Evolutionary conservation across 2,329 filamentous ascomycete species (phyloP).

Genomic region (Cyclaneusma minus): DNA sequence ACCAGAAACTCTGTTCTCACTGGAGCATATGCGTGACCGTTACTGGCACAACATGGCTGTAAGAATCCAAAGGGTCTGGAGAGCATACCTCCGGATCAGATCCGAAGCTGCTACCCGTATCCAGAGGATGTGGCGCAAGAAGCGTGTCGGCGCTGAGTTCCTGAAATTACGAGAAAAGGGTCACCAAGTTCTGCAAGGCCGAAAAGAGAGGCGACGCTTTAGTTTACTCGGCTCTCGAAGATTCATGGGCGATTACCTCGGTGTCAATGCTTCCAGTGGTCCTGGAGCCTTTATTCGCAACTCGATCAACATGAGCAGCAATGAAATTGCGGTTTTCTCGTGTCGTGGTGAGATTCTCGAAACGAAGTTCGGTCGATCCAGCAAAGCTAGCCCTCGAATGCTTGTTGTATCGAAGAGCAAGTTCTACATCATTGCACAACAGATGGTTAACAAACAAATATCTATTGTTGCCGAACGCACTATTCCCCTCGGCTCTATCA

Average conservation of each 20-base stretch:
- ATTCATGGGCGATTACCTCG: constrained; percentile 91
- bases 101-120: constrained; percentile 87
- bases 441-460: constrained; percentile 65
- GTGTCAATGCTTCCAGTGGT: constrained; percentile 65
- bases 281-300: constrained; percentile 69
- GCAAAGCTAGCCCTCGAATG: constrained; percentile 77
- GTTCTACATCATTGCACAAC: constrained; percentile 79
- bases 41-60: constrained; percentile 99
- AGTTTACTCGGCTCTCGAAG: constrained; percentile 82
- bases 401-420: constrained; percentile 73
- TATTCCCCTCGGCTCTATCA: constrained; percentile 74
- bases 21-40: constrained; percentile 93
- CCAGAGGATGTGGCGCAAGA: constrained; percentile 89
- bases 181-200: constrained; percentile 63
- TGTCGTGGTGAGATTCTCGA: constrained; percentile 82
- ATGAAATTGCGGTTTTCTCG: constrained; percentile 73
- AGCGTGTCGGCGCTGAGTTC: constrained; percentile 79
- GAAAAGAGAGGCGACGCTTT: constrained; percentile 83
- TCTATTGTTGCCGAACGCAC: constrained; percentile 70
- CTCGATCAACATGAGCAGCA: constrained; percentile 52
- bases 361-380: constrained; percentile 90
- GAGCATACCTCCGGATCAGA: constrained; percentile 85
- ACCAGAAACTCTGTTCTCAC: constrained; percentile 86
- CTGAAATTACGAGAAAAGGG: constrained; percentile 79
- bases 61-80: constrained; percentile 91